Conservation (phyloP, 2,329 filamentous ascomycete species). For the Fusarium ambrosium region DNA sequence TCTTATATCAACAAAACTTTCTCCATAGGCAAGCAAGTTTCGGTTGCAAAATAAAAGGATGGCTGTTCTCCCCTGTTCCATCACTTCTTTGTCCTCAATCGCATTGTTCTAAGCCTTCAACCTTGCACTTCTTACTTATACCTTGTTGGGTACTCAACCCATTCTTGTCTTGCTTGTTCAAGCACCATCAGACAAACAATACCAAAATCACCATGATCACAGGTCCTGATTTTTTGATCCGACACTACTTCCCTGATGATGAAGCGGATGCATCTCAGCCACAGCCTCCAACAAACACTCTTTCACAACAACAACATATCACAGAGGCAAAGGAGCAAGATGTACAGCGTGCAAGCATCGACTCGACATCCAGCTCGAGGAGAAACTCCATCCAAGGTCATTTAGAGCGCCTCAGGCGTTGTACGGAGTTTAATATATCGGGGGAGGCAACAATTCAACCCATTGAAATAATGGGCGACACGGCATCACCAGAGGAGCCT, state of each 20-base stretch:
- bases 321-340: neutral
- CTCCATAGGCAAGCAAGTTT: neutral
- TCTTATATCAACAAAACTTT: neutral
- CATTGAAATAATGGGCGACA: neutral
- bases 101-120: neutral
- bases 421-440: neutral
- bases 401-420: neutral
- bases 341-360: neutral
- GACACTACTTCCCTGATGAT: neutral
- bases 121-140: neutral
- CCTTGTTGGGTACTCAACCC: neutral
- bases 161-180: neutral
- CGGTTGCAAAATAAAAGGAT: neutral
- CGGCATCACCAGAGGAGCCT: neutral
- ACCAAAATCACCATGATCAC: neutral
- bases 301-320: neutral
- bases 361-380: neutral
- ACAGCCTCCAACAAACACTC: neutral
- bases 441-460: neutral
- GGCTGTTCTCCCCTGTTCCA: neutral
- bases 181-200: neutral
- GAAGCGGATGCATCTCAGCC: neutral
- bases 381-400: neutral
- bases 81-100: neutral
- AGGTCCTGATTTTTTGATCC: neutral